Evolutionary conservation across 306 rosid genomes (phyloP), one percentile per base, ranked within the genome.

Genomic region (Lupinus albus): DNA sequence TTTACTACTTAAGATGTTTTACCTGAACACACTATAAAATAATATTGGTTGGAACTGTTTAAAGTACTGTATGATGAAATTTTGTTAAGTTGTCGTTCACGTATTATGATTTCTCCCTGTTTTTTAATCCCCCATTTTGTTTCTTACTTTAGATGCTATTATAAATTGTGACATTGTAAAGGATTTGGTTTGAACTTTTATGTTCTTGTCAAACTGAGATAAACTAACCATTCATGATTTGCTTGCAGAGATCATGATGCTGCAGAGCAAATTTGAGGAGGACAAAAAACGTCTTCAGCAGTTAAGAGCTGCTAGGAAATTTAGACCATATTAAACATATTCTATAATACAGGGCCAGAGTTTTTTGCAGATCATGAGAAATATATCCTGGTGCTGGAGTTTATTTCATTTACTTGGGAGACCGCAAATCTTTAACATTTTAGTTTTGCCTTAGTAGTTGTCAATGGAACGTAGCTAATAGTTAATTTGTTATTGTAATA

Each of bases 241-340:
- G 15, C 33, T 78, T 83, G 83, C 95, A 92, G 98, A 93, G 74
- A 64, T 93, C 70, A 74, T 93, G 88, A 72, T 69, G 82, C 80
- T 93, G 54, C 98, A 89, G 72, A 76, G 86, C 83, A 93, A 93
- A 59, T 93, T 93, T 45, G 88, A 88, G 81, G 84, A 86, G 55
- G 98, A 88, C 71, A 89, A 83, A 76, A 89, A 84, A 70, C 78
- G 93, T 68, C 81, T 93, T 41, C 98, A 88, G 67, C 94, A 84
- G 73, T 64, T 89, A 18, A 77, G 97, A 84, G 95, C 97, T 68
- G 81, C 96, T 39, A 83, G 97, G 78, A 88, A 89, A 79, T 93
- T 93, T 76, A 84, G 85, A 44, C 98, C 97, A 11, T 93, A 93
- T 75, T 93, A 81, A 83, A 42, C 25, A 32, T 6, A 8, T 54